These are phyloP conservation scores for Populus hybrid DNA, from an alignment of 441 rosid genomes.

Conservation along the genomic window DNA sequence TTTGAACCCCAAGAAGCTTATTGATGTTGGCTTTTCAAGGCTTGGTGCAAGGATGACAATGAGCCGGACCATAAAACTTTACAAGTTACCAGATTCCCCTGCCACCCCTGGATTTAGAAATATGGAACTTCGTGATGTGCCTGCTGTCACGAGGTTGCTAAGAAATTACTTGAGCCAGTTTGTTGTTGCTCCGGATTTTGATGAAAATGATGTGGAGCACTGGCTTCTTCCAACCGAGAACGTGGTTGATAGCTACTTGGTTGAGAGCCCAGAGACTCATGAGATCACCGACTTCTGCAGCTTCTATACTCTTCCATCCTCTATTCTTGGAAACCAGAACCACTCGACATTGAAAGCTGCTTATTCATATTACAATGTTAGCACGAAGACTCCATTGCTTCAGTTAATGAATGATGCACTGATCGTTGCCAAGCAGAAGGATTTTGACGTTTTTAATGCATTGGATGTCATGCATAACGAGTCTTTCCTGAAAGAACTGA, in stretches of 20 bases:
- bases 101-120: constrained; percentile 84
- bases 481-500: constrained; percentile 75
- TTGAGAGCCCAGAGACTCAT: constrained; percentile 84
- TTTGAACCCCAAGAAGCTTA: constrained; percentile 90
- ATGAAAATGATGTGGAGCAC: constrained; percentile 82
- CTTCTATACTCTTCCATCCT: constrained; percentile 93
- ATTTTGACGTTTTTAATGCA: constrained; percentile 84
- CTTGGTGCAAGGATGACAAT: constrained; percentile 94
- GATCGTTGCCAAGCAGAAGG: constrained; percentile 76
- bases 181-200: constrained; percentile 83
- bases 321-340: constrained; percentile 84
- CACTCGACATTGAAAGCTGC: constrained; percentile 86
- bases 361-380: constrained; percentile 84
- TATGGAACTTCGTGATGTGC: constrained; percentile 87
- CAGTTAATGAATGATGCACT: constrained; percentile 94
- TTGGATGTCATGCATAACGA: constrained; percentile 93
- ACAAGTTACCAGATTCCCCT: constrained; percentile 72
- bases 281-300: constrained; percentile 96
- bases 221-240: constrained; percentile 87
- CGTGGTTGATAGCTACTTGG: constrained; percentile 80
- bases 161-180: constrained; percentile 70
- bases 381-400: constrained; percentile 70
- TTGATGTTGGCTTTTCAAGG: constrained; percentile 94
- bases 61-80: constrained; percentile 88
- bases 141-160: constrained; percentile 79